Percentiles rank a stretch among this genome's conserved stretches.
Evolutionary conservation across 2,329 filamentous ascomycete genomes (phyloP).

Genomic region (Fusarium sp.): DNA sequence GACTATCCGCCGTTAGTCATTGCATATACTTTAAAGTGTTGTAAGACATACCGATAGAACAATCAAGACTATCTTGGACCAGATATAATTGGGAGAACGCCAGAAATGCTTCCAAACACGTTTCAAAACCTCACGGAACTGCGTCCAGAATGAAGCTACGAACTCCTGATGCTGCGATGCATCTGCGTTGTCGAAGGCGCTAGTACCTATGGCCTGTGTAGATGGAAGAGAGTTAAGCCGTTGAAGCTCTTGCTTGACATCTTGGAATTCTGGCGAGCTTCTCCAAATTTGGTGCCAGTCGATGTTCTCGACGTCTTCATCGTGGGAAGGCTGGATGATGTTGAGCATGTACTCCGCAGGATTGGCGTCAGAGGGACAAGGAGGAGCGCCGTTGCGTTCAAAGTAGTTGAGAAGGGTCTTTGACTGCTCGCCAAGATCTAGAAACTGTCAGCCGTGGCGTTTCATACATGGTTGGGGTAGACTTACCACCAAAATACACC

Average conservation of each 20-base stretch:
- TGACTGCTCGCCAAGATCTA: slow-evolving; percentile 54
- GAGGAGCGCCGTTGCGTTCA: slow-evolving; percentile 67
- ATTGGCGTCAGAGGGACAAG: slow-evolving; percentile 66
- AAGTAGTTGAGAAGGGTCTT: slow-evolving; percentile 67
- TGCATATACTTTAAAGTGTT: rapidly evolving
- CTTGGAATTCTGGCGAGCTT: slow-evolving; percentile 53
- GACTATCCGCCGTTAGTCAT: slow-evolving; percentile 19
- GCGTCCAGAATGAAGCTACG: slow-evolving; percentile 47
- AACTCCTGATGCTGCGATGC: slow-evolving; percentile 47
- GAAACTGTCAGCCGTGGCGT: neutral
- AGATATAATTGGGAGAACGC: slow-evolving; percentile 67
- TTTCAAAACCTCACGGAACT: slow-evolving; percentile 53
- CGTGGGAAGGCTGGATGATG: slow-evolving; percentile 44
- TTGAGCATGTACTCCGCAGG: slow-evolving; percentile 76
- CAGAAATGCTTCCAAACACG: slow-evolving; percentile 49
- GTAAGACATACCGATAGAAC: slow-evolving; percentile 30
- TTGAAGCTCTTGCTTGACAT: slow-evolving; percentile 42
- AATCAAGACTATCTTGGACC: slow-evolving; percentile 59
- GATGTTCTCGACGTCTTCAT: slow-evolving; percentile 54
- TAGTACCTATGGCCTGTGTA: neutral
- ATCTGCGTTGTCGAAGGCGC: neutral
- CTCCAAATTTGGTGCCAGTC: slow-evolving; percentile 57
- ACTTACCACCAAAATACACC: slow-evolving; percentile 68
- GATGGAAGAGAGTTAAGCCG: slow-evolving; percentile 25
- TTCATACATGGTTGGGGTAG: rapidly evolving